Percentiles rank a stretch among this genome's conserved stretches.
Evolutionary conservation across 805 yeast genomes (phyloP).

Genomic region (Wickerhamiella nectarea): DNA sequence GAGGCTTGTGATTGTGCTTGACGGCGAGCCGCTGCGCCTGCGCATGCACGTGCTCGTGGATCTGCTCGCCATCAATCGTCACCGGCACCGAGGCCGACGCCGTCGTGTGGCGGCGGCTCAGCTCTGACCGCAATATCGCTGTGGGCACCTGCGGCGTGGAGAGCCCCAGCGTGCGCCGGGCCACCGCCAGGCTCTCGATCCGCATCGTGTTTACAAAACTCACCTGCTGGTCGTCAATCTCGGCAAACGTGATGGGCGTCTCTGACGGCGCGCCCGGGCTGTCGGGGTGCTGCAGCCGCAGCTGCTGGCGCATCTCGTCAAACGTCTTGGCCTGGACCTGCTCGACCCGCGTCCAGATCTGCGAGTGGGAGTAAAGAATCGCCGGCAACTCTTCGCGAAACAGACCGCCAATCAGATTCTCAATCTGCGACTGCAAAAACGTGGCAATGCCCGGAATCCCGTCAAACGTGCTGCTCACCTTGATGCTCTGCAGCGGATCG

Average conservation of each 20-base stretch:
- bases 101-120: constrained; percentile 20
- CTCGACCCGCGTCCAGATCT: constrained; percentile 40
- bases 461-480: constrained; percentile 78
- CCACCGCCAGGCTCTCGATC: constrained; percentile 51
- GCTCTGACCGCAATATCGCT: constrained; percentile 44
- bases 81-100: constrained; percentile 22
- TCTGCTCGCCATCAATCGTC: constrained; percentile 10
- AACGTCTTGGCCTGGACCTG: constrained; percentile 11
- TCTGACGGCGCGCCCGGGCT: constrained; percentile 3
- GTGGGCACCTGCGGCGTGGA: constrained; percentile 45
- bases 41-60: constrained; percentile 20
- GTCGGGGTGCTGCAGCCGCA: constrained; percentile 8
- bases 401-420: constrained; percentile 60
- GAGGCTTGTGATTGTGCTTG: constrained; percentile 17
- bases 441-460: constrained; percentile 71
- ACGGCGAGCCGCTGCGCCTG: constrained; percentile 14
- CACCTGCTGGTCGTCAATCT: constrained; percentile 43
- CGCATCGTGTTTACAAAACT: constrained; percentile 55
- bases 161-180: constrained; percentile 71
- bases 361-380: constrained; percentile 59
- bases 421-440: constrained; percentile 70
- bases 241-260: constrained; percentile 34
- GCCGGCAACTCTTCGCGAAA: constrained; percentile 78
- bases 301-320: constrained; percentile 17
- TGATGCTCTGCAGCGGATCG: constrained; percentile 74